Evolutionary conservation across 176 grass and related monocot genomes (phyloP).

Genomic region (Zoysia pacifica): DNA sequence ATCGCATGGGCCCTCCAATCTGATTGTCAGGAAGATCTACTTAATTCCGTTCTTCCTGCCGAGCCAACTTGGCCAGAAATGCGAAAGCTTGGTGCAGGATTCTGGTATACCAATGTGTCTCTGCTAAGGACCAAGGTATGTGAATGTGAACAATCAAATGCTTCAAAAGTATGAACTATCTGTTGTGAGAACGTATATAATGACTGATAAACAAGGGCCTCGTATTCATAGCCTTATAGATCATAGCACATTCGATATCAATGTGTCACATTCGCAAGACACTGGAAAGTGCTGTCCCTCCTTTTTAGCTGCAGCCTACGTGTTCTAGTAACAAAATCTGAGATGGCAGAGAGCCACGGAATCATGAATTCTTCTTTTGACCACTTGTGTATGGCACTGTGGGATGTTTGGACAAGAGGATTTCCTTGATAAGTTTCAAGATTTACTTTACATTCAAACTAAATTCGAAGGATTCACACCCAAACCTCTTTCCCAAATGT

Average conservation of each 20-base stretch:
- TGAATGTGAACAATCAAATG: constrained; percentile 22
- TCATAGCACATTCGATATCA: not conserved
- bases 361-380: constrained; percentile 2
- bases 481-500: not conserved
- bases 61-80: constrained; percentile 86
- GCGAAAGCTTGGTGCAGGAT: constrained; percentile 77
- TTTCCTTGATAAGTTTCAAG: not conserved
- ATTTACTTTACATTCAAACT: not conserved
- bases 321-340: constrained; percentile 14
- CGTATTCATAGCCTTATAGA: not conserved
- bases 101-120: constrained; percentile 81
- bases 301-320: constrained; percentile 16
- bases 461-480: constrained; percentile 8
- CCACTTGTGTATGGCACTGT: not conserved
- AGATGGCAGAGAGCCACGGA: not conserved
- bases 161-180: constrained; percentile 32
- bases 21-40: constrained; percentile 96
- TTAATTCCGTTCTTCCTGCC: constrained; percentile 75
- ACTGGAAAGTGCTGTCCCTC: constrained; percentile 2
- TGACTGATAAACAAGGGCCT: not conserved
- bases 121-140: constrained; percentile 81
- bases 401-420: not conserved
- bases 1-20: constrained; percentile 91
- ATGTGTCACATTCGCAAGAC: constrained; percentile 1
- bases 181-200: constrained; percentile 15